Conservation (phyloP, 306 rosid species). For the Purshia tridentata region DNA sequence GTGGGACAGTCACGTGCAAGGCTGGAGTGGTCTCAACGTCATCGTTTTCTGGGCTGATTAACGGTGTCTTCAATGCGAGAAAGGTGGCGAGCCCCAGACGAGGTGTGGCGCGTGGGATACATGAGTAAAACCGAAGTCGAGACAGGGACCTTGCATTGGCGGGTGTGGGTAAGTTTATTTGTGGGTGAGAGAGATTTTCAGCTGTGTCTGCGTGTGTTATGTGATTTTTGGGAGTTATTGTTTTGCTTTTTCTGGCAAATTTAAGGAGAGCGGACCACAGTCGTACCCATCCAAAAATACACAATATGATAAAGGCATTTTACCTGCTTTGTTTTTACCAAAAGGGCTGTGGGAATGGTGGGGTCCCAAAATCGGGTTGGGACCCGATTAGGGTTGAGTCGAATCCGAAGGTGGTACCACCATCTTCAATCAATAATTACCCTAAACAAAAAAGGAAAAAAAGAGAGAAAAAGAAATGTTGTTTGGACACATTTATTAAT, state of each 20-base stretch:
- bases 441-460: too few relatives aligned
- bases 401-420: too few relatives aligned
- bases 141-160: not conserved
- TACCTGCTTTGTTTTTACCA: not conserved
- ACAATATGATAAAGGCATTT: not conserved
- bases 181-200: not conserved
- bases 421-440: too few relatives aligned
- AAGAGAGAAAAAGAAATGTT: too few relatives aligned
- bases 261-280: conserved; percentile 13
- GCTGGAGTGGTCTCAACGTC: conserved; percentile 29
- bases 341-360: not conserved
- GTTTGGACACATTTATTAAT: too few relatives aligned
- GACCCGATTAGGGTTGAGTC: not conserved
- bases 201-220: too few relatives aligned
- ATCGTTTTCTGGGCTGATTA: conserved; percentile 16
- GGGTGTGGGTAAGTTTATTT: not conserved
- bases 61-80: not conserved
- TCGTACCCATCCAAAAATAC: not conserved
- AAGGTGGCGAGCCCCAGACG: not conserved
- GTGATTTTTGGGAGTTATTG: too few relatives aligned
- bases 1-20: not conserved
- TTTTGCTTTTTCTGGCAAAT: conserved; percentile 33
- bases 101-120: not conserved
- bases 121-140: not conserved
- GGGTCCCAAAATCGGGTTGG: not conserved